Conservation (phyloP, 768 basidiomycete genomes). For the Suillus fuscotomentosus region DNA sequence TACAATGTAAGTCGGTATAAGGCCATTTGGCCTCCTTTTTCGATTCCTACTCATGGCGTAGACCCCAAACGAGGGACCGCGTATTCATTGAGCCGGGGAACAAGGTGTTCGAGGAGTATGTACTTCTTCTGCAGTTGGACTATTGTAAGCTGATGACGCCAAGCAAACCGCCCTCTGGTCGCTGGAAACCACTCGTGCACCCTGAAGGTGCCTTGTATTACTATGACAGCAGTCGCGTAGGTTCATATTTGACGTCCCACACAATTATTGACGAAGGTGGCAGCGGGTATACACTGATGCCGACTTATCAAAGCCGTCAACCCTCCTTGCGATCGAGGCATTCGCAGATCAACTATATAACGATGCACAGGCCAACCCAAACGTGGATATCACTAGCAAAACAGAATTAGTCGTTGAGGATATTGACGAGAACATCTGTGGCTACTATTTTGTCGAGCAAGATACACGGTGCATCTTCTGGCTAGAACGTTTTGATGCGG, state of each 20-base stretch:
- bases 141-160: not conserved
- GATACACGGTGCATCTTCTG: constrained; percentile 43
- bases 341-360: constrained; percentile 4
- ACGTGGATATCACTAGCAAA: constrained; percentile 26
- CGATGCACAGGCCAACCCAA: constrained; percentile 23
- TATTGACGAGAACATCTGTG: constrained; percentile 16
- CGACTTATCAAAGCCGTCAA: constrained; percentile 36
- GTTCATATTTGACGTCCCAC: not conserved
- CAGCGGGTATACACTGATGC: constrained; percentile 51
- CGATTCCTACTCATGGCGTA: not conserved
- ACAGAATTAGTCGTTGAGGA: constrained; percentile 33
- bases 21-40: not conserved
- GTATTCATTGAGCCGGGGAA: constrained; percentile 1
- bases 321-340: constrained; percentile 31
- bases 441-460: constrained; percentile 50
- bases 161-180: constrained; percentile 12
- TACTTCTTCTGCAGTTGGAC: not conserved
- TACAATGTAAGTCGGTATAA: not conserved
- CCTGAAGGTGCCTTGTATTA: constrained; percentile 59
- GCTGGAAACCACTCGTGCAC: constrained; percentile 44
- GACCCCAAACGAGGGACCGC: not conserved
- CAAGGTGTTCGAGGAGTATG: constrained; percentile 5
- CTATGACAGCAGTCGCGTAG: constrained; percentile 38
- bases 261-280: not conserved
- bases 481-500: constrained; percentile 37